Evolutionary conservation across 2,329 filamentous ascomycete genomes (phyloP).

Genomic region (Colletotrichum graminicola): DNA sequence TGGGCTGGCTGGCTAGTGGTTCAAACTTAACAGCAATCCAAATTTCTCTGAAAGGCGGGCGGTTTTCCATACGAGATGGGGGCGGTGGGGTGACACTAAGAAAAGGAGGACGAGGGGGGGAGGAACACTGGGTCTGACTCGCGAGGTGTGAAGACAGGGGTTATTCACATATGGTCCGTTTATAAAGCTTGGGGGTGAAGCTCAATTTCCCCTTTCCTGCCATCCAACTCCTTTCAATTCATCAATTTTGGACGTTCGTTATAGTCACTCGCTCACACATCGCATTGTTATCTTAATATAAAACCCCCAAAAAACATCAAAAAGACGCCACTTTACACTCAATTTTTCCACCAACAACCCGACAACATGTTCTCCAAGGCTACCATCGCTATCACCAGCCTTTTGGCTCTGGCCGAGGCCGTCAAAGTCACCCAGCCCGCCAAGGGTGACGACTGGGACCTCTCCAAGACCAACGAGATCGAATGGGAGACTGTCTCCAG

Average conservation of each 20-base stretch:
- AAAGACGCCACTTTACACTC: conserved; percentile 1
- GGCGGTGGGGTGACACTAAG: conserved; percentile 30
- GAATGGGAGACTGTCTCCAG: conserved; percentile 31
- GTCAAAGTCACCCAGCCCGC: conserved; percentile 37
- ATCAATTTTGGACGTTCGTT: conserved; percentile 35
- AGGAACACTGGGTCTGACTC: conserved; percentile 31
- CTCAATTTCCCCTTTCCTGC: not conserved
- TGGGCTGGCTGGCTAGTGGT: conserved; percentile 9
- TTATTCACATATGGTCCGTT: conserved; percentile 21
- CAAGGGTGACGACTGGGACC: conserved; percentile 36
- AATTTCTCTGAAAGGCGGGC: conserved; percentile 31
- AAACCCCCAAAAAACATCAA: not conserved
- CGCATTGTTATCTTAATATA: conserved; percentile 33
- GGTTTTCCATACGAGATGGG: conserved; percentile 41
- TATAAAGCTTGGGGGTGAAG: conserved; percentile 36
- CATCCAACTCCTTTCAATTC: conserved; percentile 34
- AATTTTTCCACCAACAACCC: conserved; percentile 7
- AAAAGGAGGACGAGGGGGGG: conserved; percentile 11
- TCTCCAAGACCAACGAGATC: conserved; percentile 39
- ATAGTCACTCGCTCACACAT: conserved; percentile 39
- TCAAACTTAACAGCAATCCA: conserved; percentile 38
- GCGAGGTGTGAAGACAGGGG: conserved; percentile 28
- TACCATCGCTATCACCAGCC: conserved; percentile 30
- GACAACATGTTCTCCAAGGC: conserved; percentile 41
- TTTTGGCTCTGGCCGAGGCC: conserved; percentile 36